Evolutionary conservation across 1,284 basidiomycete species (phyloP).

Genomic region (Pholiota adiposa): DNA sequence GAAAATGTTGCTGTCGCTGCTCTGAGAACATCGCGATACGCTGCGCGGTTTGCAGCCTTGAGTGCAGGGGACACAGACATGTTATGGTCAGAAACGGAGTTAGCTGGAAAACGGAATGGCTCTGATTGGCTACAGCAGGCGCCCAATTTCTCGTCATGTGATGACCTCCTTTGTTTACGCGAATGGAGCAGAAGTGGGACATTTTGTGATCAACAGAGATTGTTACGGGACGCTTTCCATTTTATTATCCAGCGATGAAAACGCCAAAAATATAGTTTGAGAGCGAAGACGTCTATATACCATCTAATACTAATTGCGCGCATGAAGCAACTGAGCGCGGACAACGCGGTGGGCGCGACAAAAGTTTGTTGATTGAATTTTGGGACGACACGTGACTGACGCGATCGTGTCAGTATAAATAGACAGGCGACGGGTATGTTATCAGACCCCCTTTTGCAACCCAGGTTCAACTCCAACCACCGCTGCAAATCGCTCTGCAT

Average conservation of each 20-base stretch:
- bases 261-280: neutral
- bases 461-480: conserved; percentile 31
- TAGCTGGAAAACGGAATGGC: conserved; percentile 21
- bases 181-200: conserved; percentile 12
- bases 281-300: neutral
- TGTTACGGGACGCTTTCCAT: conserved; percentile 9
- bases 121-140: conserved; percentile 26
- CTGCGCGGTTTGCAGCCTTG: conserved; percentile 63
- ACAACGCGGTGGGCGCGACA: conserved; percentile 9
- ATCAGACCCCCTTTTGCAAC: conserved; percentile 41
- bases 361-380: conserved; percentile 41
- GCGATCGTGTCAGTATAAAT: conserved; percentile 49
- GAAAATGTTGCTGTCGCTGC: conserved; percentile 68
- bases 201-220: conserved; percentile 27
- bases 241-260: neutral
- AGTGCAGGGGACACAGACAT: conserved; percentile 53
- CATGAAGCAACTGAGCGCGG: neutral
- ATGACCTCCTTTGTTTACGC: conserved; percentile 22
- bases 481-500: conserved; percentile 28
- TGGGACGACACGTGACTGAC: conserved; percentile 40
- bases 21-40: conserved; percentile 70
- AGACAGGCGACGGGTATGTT: conserved; percentile 31
- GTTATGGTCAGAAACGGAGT: conserved; percentile 19
- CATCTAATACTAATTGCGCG: neutral
- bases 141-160: conserved; percentile 24